phyloP scores from a whole-genome alignment of 768 basidiomycete species.

The Fomitopsis serialis region DNA sequence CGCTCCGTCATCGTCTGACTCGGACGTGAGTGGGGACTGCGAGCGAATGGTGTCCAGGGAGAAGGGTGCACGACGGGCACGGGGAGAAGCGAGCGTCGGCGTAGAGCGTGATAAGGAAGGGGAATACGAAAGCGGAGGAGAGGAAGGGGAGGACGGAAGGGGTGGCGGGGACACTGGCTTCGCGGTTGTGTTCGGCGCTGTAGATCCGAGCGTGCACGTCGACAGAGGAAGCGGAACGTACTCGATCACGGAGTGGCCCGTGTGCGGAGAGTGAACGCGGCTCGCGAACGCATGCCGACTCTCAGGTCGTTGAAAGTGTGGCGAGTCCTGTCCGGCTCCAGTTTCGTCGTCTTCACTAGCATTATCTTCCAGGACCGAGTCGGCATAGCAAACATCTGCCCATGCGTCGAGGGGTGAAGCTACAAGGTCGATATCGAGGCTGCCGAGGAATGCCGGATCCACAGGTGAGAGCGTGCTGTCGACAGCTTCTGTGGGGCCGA shows the following conservation, averaged over 20 bases:
- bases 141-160: background rate
- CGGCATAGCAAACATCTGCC: constrained; percentile 36
- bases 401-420: constrained; percentile 35
- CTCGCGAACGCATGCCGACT: background rate
- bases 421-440: constrained; percentile 38
- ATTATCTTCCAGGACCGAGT: background rate
- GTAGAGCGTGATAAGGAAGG: background rate
- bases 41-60: background rate
- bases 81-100: background rate
- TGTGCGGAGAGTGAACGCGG: background rate
- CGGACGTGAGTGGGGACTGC: background rate
- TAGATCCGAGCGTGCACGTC: no score
- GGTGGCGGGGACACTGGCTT: background rate
- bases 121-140: background rate
- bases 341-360: background rate
- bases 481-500: background rate
- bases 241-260: no score
- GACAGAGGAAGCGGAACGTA: no score
- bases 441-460: constrained; percentile 20
- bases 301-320: background rate
- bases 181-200: no score
- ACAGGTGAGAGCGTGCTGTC: background rate
- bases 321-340: background rate
- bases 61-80: background rate
- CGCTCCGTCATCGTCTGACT: background rate